Percentiles rank a stretch among this genome's conserved stretches.
Conservation (phyloP, 768 basidiomycete species). For the Lactarius sanguifluus region DNA sequence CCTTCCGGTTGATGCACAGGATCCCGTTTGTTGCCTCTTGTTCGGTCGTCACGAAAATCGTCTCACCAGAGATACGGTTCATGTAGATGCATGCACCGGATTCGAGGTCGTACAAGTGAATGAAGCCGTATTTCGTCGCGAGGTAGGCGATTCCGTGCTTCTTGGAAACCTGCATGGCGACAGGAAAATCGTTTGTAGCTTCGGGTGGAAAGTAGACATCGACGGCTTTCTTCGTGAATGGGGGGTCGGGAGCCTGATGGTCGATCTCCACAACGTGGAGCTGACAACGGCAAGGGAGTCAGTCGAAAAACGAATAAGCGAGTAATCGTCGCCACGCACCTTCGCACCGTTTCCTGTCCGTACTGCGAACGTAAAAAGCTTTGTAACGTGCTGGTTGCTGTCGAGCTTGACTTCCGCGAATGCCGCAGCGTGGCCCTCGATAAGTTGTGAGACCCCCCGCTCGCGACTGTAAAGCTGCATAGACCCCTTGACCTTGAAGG, state of each 20-base stretch:
- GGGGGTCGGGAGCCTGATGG: conserved; percentile 87
- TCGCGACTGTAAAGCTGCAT: conserved; percentile 97
- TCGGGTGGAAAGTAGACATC: conserved; percentile 99
- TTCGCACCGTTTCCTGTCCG: conserved; percentile 97
- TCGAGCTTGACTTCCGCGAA: conserved; percentile 93
- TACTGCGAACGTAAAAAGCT: conserved; percentile 93
- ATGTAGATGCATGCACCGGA: conserved; percentile 97
- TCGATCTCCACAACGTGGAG: conserved; percentile 99
- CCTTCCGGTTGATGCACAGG: conserved; percentile 99
- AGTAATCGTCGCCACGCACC: conserved; percentile 47
- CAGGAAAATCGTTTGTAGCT: conserved; percentile 97
- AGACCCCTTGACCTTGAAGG: conserved; percentile 97
- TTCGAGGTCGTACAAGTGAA: conserved; percentile 98
- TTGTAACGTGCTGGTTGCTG: conserved; percentile 79
- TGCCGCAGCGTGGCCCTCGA: conserved; percentile 97
- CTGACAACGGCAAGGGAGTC: conserved; percentile 42
- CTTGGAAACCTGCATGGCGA: conserved; percentile 98
- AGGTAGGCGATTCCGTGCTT: conserved; percentile 97
- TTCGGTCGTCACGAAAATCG: conserved; percentile 97
- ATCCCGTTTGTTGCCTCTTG: conserved; percentile 94
- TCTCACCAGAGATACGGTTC: conserved; percentile 99
- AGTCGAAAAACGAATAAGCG: neutral
- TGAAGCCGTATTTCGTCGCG: conserved; percentile 98
- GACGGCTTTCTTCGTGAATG: conserved; percentile 95
- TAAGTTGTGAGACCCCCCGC: conserved; percentile 92